Percentiles rank a stretch among this genome's conserved stretches.
Evolutionary conservation across 768 basidiomycete genomes (phyloP).

Genomic region (Tulasnella sp.): DNA sequence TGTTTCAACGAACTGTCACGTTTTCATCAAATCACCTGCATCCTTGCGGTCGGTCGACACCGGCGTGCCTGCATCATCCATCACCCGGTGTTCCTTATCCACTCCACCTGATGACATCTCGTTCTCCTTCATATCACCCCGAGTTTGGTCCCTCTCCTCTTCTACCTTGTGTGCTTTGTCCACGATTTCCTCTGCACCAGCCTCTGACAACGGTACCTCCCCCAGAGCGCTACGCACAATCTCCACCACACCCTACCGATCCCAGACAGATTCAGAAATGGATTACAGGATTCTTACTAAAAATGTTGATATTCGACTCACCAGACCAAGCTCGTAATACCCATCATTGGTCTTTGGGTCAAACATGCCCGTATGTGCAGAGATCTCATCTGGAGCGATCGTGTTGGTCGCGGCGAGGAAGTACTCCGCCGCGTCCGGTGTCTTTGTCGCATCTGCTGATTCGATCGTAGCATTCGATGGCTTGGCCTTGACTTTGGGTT

Average conservation of each 20-base stretch:
- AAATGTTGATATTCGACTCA: not conserved
- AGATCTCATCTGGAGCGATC: conserved; percentile 60
- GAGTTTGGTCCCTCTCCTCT: not conserved
- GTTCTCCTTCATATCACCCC: not conserved
- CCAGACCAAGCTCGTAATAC: conserved; percentile 74
- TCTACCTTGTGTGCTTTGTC: not conserved
- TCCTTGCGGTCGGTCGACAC: no score
- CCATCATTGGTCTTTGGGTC: conserved; percentile 70
- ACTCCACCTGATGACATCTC: no score
- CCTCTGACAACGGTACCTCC: conserved; percentile 4
- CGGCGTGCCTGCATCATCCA: no score
- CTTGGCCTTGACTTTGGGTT: conserved; percentile 33
- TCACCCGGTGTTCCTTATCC: no score
- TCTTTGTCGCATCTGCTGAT: not conserved
- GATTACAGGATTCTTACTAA: conserved; percentile 6
- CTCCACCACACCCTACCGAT: conserved; percentile 3
- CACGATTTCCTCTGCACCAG: not conserved
- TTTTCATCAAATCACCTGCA: no score
- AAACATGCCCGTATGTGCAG: conserved; percentile 88
- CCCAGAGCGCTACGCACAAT: conserved; percentile 9
- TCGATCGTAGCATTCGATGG: not conserved
- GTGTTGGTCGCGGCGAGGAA: conserved; percentile 59
- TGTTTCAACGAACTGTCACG: no score
- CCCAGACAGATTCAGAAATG: conserved; percentile 17
- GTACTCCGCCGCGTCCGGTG: conserved; percentile 27